A percentile compares a stretch with the other conserved stretches of the same genome.
phyloP scores from a whole-genome alignment of 495 filamentous ascomycete species.

The Xylaria bambusicola region DNA sequence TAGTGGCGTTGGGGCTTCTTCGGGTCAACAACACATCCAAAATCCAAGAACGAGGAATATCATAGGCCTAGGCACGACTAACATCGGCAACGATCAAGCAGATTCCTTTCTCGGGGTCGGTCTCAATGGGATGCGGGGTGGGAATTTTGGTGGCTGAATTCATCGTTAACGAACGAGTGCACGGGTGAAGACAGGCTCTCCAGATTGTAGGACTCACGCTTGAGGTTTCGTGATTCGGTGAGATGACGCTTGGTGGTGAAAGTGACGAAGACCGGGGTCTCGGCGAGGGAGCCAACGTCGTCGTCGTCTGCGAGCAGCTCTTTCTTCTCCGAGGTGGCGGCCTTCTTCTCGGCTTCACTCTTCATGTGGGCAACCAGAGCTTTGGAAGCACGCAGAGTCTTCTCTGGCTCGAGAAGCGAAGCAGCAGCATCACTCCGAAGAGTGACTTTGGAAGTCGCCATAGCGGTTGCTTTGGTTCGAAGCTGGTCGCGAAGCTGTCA shows the following conservation, averaged over 20 bases:
- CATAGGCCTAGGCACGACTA: neutral
- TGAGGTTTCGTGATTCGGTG: slow-evolving; percentile 70
- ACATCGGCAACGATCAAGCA: slow-evolving; percentile 42
- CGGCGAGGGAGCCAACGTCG: slow-evolving; percentile 59
- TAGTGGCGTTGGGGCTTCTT: slow-evolving; percentile 77
- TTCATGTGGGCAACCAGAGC: slow-evolving; percentile 82
- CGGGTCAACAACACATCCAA: slow-evolving; percentile 29
- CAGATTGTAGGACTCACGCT: slow-evolving; percentile 59
- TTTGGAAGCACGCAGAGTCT: slow-evolving; percentile 77
- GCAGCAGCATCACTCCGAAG: slow-evolving; percentile 35
- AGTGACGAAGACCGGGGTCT: slow-evolving; percentile 74
- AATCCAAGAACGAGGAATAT: neutral
- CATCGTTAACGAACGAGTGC: slow-evolving; percentile 32
- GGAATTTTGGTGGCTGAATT: slow-evolving; percentile 16
- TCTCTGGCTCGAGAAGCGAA: slow-evolving; percentile 44
- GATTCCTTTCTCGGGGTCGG: slow-evolving; percentile 29
- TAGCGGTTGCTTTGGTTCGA: neutral
- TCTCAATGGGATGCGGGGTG: slow-evolving; percentile 19
- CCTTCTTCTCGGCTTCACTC: slow-evolving; percentile 58
- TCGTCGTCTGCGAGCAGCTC: slow-evolving; percentile 67
- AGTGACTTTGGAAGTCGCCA: slow-evolving; percentile 33
- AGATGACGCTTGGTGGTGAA: slow-evolving; percentile 91
- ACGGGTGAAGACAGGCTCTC: slow-evolving; percentile 53
- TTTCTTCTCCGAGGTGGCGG: slow-evolving; percentile 62
- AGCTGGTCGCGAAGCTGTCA: neutral